These are phyloP conservation scores for Penicillium nucicola DNA, from an alignment of 495 filamentous ascomycete species.

Conservation along the genomic window DNA sequence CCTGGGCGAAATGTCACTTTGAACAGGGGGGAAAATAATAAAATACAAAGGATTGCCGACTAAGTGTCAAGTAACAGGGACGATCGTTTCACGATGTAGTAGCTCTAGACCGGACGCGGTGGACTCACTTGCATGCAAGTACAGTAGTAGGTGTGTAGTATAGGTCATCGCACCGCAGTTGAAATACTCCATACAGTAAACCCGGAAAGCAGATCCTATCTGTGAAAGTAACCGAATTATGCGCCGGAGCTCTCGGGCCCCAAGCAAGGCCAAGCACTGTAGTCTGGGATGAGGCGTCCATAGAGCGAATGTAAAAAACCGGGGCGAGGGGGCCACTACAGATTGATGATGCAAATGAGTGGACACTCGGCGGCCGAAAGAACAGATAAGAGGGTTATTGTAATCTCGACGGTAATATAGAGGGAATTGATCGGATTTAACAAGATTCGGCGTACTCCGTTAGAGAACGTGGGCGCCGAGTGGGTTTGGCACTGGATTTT, in stretches of 20 bases:
- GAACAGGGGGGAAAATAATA: too few species aligned
- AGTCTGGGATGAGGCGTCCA: slow-evolving; percentile 20
- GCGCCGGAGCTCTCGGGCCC: slow-evolving; percentile 16
- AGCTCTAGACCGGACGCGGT: not conserved
- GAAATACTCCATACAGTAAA: too few species aligned
- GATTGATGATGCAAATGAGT: not conserved
- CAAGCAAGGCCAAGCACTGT: slow-evolving; percentile 30
- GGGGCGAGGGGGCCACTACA: slow-evolving; percentile 5
- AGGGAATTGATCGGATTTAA: not conserved
- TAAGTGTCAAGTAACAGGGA: not conserved
- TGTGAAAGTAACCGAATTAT: not conserved
- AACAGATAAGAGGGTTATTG: not conserved
- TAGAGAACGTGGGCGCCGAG: slow-evolving; percentile 18
- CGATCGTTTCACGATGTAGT: slow-evolving; percentile 1
- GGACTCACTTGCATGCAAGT: not conserved
- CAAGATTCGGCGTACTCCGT: slow-evolving; percentile 9
- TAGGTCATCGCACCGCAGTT: too few species aligned
- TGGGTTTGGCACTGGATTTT: slow-evolving; percentile 6
- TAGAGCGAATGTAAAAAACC: slow-evolving; percentile 16
- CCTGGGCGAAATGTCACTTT: not conserved
- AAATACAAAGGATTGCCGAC: not conserved
- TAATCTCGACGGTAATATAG: not conserved
- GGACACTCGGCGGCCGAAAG: not conserved
- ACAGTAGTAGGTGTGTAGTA: not conserved
- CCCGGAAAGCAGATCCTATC: not conserved